Conservation (phyloP, 2,329 filamentous ascomycete species). For the Penicillium paneum region DNA sequence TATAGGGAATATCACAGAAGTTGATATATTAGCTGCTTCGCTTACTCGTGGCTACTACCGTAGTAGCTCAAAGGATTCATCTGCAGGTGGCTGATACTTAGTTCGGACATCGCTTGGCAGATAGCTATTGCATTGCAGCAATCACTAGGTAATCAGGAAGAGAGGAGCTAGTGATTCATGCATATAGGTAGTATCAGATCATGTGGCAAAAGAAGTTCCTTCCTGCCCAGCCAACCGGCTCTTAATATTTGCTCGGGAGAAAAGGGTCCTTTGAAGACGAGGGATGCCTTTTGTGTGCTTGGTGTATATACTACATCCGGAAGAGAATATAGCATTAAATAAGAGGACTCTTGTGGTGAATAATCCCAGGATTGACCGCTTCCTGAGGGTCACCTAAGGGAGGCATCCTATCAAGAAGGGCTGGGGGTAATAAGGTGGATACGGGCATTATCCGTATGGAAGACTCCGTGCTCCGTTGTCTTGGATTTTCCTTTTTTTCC, state of each 20-base stretch:
- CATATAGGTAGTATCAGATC: background rate
- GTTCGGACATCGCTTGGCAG: conserved; percentile 13
- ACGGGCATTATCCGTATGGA: background rate
- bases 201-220: background rate
- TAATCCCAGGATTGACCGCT: conserved; percentile 1
- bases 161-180: background rate
- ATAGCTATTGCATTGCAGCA: conserved; percentile 11
- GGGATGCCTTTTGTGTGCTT: background rate
- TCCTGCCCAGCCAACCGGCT: background rate
- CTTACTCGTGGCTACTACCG: background rate
- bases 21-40: background rate
- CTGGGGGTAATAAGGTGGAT: background rate
- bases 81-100: background rate
- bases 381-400: background rate
- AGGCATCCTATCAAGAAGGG: background rate
- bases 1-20: background rate
- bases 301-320: background rate
- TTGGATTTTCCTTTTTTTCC: background rate
- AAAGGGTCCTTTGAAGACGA: background rate
- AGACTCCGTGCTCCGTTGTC: background rate
- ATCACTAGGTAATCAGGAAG: background rate
- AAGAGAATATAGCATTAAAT: background rate
- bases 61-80: background rate
- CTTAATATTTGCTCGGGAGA: background rate
- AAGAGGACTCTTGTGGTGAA: background rate